These are phyloP conservation scores for Beauveria varroae DNA, from an alignment of 2,329 filamentous ascomycete species.

Conservation along the genomic window DNA sequence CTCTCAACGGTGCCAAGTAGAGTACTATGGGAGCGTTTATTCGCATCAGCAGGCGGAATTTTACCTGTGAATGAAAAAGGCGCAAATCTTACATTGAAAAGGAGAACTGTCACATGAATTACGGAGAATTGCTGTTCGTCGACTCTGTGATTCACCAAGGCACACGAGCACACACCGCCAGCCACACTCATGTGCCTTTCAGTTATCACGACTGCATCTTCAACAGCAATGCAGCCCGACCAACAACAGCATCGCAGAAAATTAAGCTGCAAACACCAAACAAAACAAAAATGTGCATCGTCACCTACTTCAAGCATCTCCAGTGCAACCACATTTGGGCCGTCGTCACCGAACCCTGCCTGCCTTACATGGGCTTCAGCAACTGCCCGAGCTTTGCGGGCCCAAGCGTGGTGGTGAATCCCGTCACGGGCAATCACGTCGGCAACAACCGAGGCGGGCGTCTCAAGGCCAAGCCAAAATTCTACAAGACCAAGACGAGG, in stretches of 20 bases:
- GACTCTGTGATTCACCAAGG: neutral
- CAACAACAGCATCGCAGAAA: neutral
- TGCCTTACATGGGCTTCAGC: constrained; percentile 41
- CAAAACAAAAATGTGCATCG: constrained; percentile 37
- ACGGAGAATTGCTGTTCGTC: no score
- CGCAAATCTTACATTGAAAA: neutral
- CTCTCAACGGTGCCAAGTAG: no score
- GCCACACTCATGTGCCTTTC: neutral
- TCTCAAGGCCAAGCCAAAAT: constrained; percentile 27
- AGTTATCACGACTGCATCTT: neutral
- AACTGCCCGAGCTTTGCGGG: constrained; percentile 37
- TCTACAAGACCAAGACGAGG: constrained; percentile 28
- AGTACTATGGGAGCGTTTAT: no score
- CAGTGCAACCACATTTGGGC: constrained; percentile 47
- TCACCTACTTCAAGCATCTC: constrained; percentile 41
- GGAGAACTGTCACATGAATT: no score
- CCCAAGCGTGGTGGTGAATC: constrained; percentile 19
- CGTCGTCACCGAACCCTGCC: constrained; percentile 38
- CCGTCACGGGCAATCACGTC: constrained; percentile 6
- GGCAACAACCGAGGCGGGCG: neutral
- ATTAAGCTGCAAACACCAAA: neutral
- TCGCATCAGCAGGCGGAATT: no score
- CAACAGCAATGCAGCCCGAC: neutral
- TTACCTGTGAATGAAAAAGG: no score
- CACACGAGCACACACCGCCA: neutral